phyloP scores from a whole-genome alignment of 1,284 basidiomycete genomes.

The Cryptococcus depauperatus region DNA sequence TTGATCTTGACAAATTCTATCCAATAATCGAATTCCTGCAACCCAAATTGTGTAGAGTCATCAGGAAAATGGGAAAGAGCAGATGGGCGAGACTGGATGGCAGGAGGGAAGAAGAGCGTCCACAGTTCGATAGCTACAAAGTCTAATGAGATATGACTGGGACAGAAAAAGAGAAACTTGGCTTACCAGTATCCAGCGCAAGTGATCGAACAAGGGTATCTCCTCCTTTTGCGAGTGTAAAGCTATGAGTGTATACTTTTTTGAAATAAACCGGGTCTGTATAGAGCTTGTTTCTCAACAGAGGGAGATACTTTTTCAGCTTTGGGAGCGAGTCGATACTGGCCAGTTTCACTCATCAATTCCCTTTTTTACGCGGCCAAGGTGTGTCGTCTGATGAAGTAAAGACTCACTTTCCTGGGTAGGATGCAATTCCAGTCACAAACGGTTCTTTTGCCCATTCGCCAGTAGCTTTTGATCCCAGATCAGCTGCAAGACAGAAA shows the following conservation, averaged over 20 bases:
- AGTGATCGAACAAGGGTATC: neutral
- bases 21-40: conserved; percentile 69
- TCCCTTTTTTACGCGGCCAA: neutral
- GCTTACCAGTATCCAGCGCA: neutral
- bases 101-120: conserved; percentile 71
- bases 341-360: conserved; percentile 1
- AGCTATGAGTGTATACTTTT: conserved; percentile 81
- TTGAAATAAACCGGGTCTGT: conserved; percentile 69
- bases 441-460: conserved; percentile 69
- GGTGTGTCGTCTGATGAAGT: no score
- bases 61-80: conserved; percentile 46
- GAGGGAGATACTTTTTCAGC: conserved; percentile 58
- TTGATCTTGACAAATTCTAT: conserved; percentile 66
- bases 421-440: conserved; percentile 68
- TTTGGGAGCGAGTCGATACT: conserved; percentile 64
- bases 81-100: conserved; percentile 63
- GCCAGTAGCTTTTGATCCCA: conserved; percentile 51
- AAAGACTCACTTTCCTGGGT: conserved; percentile 31
- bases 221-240: conserved; percentile 62
- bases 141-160: no score
- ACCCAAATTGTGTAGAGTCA: conserved; percentile 55
- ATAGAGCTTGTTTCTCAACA: conserved; percentile 58
- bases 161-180: no score
- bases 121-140: conserved; percentile 58
- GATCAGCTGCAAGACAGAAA: conserved; percentile 44